Percentiles rank a stretch among this genome's conserved stretches.
Evolutionary conservation across 1,284 basidiomycete species (phyloP).

Genomic region (Cerrena zonata): DNA sequence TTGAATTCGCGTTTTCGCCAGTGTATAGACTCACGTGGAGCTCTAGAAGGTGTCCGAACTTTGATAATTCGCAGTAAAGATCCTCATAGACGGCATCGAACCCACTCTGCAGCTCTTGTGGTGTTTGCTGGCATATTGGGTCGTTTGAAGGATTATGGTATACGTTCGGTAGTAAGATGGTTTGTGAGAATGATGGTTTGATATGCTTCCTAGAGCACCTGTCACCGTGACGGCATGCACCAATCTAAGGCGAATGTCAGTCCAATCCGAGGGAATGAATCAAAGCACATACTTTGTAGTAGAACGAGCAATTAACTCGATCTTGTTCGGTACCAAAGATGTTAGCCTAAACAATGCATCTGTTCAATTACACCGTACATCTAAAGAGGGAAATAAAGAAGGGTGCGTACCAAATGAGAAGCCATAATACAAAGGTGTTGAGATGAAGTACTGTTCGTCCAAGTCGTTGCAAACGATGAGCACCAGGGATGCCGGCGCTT

Average conservation of each 20-base stretch:
- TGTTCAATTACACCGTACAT: neutral
- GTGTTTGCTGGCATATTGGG: constrained; percentile 79
- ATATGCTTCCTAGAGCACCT: constrained; percentile 97
- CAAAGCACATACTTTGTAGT: constrained; percentile 70
- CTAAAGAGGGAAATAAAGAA: neutral
- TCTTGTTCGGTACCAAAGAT: constrained; percentile 89
- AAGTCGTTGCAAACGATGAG: neutral
- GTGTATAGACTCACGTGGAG: constrained; percentile 66
- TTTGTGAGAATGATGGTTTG: constrained; percentile 93
- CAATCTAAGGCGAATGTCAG: constrained; percentile 55
- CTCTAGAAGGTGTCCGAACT: constrained; percentile 93
- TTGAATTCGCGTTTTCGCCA: neutral
- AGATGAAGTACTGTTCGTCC: too few species aligned
- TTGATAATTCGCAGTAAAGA: constrained; percentile 85
- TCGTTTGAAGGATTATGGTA: constrained; percentile 97
- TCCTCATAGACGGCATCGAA: constrained; percentile 98
- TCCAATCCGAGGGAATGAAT: constrained; percentile 3
- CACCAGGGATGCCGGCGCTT: neutral
- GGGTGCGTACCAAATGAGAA: constrained; percentile 49
- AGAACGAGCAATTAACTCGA: constrained; percentile 91
- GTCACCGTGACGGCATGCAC: constrained; percentile 93
- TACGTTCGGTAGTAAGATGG: constrained; percentile 95
- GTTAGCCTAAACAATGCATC: constrained; percentile 65
- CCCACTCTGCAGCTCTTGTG: constrained; percentile 86
- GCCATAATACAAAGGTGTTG: constrained; percentile 40